phyloP scores from a whole-genome alignment of 495 filamentous ascomycete genomes.

The Lophiostoma macrostomum region DNA sequence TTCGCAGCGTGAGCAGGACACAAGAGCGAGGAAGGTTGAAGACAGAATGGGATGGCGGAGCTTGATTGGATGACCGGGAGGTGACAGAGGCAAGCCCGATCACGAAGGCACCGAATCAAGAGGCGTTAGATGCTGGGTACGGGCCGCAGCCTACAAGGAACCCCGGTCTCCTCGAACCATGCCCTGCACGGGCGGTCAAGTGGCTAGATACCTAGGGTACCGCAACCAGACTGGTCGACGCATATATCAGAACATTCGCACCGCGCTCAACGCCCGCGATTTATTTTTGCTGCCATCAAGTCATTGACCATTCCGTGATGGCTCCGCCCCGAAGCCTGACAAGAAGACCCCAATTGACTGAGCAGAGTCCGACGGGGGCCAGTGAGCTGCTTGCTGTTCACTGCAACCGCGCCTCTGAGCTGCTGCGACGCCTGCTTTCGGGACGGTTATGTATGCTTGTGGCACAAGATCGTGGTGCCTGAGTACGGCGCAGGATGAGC shows the following conservation, averaged over 20 bases:
- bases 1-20: conserved; percentile 3
- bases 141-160: conserved; percentile 8
- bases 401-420: not conserved
- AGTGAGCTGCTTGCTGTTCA: conserved; percentile 3
- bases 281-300: conserved; percentile 15
- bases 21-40: not conserved
- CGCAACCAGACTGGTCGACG: not conserved
- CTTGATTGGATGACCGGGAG: conserved; percentile 8
- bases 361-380: conserved; percentile 9
- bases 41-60: not conserved
- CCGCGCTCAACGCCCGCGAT: not conserved
- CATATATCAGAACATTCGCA: conserved; percentile 13
- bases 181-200: not conserved
- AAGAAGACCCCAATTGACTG: not conserved
- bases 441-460: conserved; percentile 12
- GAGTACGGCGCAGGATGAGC: not conserved
- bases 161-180: not conserved
- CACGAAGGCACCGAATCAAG: conserved; percentile 15
- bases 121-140: conserved; percentile 12
- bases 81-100: conserved; percentile 10
- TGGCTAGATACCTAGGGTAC: not conserved
- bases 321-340: not conserved
- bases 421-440: not conserved
- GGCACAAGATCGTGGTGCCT: conserved; percentile 25
- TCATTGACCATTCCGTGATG: conserved; percentile 4